Conservation (phyloP, 2,329 filamentous ascomycete genomes). For the Aspergillus sp. region DNA sequence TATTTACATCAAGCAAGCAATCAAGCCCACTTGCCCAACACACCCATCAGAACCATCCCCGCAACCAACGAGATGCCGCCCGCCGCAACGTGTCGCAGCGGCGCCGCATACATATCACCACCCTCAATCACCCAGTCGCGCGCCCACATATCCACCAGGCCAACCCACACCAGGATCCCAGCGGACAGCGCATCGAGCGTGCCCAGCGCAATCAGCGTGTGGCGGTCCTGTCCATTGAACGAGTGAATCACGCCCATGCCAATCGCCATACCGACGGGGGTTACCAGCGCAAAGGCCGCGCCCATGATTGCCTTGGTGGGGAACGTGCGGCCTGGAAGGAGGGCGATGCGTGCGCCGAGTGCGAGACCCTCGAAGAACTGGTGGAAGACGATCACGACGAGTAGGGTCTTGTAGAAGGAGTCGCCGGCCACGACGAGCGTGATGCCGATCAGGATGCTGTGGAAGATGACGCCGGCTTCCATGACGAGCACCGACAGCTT, state of each 20-base stretch:
- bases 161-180: slow-evolving; percentile 77
- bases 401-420: slow-evolving; percentile 52
- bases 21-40: slow-evolving; percentile 73
- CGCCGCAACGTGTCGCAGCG: slow-evolving; percentile 48
- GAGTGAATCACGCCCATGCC: slow-evolving; percentile 68
- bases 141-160: slow-evolving; percentile 77
- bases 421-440: slow-evolving; percentile 50
- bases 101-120: slow-evolving; percentile 56
- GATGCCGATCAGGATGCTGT: slow-evolving; percentile 59
- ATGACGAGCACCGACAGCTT: slow-evolving; percentile 67
- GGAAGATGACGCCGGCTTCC: slow-evolving; percentile 73
- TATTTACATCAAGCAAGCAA: neutral
- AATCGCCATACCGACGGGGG: slow-evolving; percentile 77
- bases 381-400: slow-evolving; percentile 71
- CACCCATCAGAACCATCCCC: slow-evolving; percentile 68
- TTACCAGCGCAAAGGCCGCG: slow-evolving; percentile 65
- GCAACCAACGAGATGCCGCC: slow-evolving; percentile 57
- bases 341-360: slow-evolving; percentile 68
- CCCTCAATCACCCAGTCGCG: slow-evolving; percentile 68
- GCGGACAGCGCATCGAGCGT: slow-evolving; percentile 72
- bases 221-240: slow-evolving; percentile 72
- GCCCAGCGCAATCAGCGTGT: slow-evolving; percentile 69
- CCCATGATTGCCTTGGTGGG: slow-evolving; percentile 60
- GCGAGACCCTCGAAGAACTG: slow-evolving; percentile 78
- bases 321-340: slow-evolving; percentile 42